Evolutionary conservation across 2,329 filamentous ascomycete genomes (phyloP), one percentile per base, ranked within the genome.

Genomic region (Sporothrix euskadiensis): DNA sequence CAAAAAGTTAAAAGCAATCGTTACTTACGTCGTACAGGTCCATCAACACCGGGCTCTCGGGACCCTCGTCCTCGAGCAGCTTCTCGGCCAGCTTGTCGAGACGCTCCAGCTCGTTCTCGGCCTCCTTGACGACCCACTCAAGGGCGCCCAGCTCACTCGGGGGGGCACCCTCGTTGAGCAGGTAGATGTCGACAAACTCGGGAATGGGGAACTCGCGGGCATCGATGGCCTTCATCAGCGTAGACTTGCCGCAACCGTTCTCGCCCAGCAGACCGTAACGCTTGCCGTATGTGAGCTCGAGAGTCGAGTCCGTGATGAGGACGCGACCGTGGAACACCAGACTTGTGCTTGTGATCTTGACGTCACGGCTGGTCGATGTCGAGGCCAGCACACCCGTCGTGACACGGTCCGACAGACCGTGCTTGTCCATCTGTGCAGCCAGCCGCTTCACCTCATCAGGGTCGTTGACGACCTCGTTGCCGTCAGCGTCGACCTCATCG

Each of bases 201-300:
- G 96, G 97, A 81, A 99, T 93, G 76, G 96, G 97, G 82, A 90
- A 99, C 84, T 99, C 97, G 85, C 96, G 92, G 80, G 90, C 91
- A 79, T 92, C 91, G 81, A 99, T 97, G 78, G 96, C 90, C 87
- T 98, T 98, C 81, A 99, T 89, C 47, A 99, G 85, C n/a, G 96
- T 99, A 77, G 93, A 97, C 88, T 99, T 99, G 83, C 96, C 96
- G 84, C 96, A 99, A 77, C 96, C 96, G 91, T 99, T 99, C 89
- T 99, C 96, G 80, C 96, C 96, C 77, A 99, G 86, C 74, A 99
- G 87, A 82, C 96, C 96, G 82, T 99, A 99, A 80, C 96, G 90
- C 80, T 94, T 92, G 77, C 92, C 94, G 82, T 94, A 96, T 82
- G 92, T 95, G 80, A 99, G 88, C 84, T 99, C 97, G 82, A 99